Evolutionary conservation across 2,329 filamentous ascomycete genomes (phyloP).

Genomic region (Chrysoporthe puriensis): DNA sequence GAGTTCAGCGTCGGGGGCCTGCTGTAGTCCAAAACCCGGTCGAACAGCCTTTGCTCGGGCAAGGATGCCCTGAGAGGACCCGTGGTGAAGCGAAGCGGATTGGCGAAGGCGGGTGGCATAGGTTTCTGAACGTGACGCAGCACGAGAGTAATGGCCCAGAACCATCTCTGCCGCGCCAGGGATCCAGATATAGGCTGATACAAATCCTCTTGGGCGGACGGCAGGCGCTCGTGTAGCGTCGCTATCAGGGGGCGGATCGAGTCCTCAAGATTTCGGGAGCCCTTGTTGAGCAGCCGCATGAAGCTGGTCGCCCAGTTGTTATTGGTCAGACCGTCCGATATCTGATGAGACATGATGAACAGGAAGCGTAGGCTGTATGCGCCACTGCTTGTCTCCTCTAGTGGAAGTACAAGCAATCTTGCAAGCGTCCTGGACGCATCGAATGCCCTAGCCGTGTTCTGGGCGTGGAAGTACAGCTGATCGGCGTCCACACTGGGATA

Average conservation of each 20-base stretch:
- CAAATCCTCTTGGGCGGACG: constrained; percentile 33
- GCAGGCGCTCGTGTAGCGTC: constrained; percentile 29
- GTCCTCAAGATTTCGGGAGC: constrained; percentile 25
- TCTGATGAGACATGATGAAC: constrained; percentile 33
- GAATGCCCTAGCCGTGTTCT: constrained; percentile 32
- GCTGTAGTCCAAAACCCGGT: constrained; percentile 32
- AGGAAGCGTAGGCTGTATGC: constrained; percentile 29
- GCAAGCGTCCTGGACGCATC: constrained; percentile 29
- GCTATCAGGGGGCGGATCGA: constrained; percentile 26
- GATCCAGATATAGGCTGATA: constrained; percentile 31
- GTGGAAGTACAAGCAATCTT: constrained; percentile 31
- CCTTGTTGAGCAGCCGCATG: constrained; percentile 31
- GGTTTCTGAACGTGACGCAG: constrained; percentile 33
- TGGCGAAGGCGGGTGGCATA: constrained; percentile 31
- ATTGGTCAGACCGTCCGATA: constrained; percentile 33
- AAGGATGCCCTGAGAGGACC: constrained; percentile 19
- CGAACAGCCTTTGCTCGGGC: constrained; percentile 27
- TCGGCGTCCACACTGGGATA: constrained; percentile 20
- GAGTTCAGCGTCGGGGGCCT: constrained; percentile 32
- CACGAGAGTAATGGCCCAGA: constrained; percentile 34
- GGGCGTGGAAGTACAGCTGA: constrained; percentile 31
- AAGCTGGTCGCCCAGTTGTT: constrained; percentile 31
- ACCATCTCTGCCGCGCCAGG: constrained; percentile 32
- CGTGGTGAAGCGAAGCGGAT: constrained; percentile 31
- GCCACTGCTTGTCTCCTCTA: constrained; percentile 13